Percentiles rank a stretch among this genome's conserved stretches.
These are phyloP conservation scores for Oleoguttula mirabilis DNA, from an alignment of 495 filamentous ascomycete species.

Conservation along the genomic window DNA sequence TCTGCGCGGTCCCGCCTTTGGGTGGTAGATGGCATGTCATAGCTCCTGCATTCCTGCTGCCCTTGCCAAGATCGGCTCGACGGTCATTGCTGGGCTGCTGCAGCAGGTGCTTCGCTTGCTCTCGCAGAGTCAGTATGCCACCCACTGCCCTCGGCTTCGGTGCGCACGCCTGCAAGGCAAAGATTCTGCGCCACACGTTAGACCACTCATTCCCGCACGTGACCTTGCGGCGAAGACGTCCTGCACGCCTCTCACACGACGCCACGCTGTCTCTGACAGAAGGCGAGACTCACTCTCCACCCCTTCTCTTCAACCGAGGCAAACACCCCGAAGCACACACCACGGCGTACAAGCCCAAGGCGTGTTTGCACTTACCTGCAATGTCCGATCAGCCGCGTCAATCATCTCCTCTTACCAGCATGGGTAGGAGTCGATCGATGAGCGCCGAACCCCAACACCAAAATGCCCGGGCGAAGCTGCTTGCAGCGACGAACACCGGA, in stretches of 20 bases:
- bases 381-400: slow-evolving; percentile 30
- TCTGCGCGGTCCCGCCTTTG: slow-evolving; percentile 10
- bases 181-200: not conserved
- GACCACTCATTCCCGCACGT: not conserved
- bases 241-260: slow-evolving; percentile 28
- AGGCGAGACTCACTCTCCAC: slow-evolving; percentile 24
- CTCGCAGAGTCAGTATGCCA: not conserved
- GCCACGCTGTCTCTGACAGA: slow-evolving; percentile 15
- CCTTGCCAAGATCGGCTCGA: slow-evolving; percentile 13
- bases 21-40: slow-evolving; percentile 16
- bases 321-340: slow-evolving; percentile 21
- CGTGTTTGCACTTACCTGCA: slow-evolving; percentile 16
- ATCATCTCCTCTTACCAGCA: slow-evolving; percentile 24
- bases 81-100: too few species aligned
- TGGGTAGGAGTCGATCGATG: slow-evolving; percentile 23
- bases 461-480: slow-evolving; percentile 18
- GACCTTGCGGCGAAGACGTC: slow-evolving; percentile 24
- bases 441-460: slow-evolving; percentile 23
- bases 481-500: too few species aligned
- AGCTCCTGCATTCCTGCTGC: slow-evolving; percentile 12
- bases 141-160: slow-evolving; percentile 10
- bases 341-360: slow-evolving; percentile 17
- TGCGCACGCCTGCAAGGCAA: slow-evolving; percentile 9
- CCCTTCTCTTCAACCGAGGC: slow-evolving; percentile 11
- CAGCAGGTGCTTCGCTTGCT: not conserved